A percentile compares a stretch with the other conserved stretches of the same genome.
phyloP scores from a whole-genome alignment of 805 yeast species.

The Metschnikowia continentalis region DNA sequence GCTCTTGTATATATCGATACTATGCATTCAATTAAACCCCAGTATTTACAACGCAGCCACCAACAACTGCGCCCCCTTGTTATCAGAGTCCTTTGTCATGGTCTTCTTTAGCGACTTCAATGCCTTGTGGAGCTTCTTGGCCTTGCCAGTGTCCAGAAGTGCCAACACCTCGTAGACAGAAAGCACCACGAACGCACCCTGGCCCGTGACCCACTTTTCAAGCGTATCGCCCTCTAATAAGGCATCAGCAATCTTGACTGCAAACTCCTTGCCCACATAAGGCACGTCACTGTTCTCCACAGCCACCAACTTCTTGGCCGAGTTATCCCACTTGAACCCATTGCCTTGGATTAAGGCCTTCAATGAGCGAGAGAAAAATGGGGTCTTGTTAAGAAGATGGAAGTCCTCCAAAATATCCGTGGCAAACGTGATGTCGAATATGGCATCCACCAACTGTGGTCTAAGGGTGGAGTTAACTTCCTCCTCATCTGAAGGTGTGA shows the following conservation, averaged over 20 bases:
- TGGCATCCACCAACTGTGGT: slow-evolving; percentile 48
- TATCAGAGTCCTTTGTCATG: slow-evolving; percentile 42
- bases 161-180: slow-evolving; percentile 68
- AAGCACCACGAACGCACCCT: slow-evolving; percentile 78
- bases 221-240: slow-evolving; percentile 47
- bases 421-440: slow-evolving; percentile 51
- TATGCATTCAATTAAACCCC: slow-evolving; percentile 1
- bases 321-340: slow-evolving; percentile 63
- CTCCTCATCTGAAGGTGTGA: slow-evolving; percentile 47
- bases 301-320: slow-evolving; percentile 44
- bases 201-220: slow-evolving; percentile 56
- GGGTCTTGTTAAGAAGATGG: slow-evolving; percentile 62
- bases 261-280: slow-evolving; percentile 56
- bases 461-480: slow-evolving; percentile 38
- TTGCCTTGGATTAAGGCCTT: slow-evolving; percentile 81
- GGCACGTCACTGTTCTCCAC: slow-evolving; percentile 32
- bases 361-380: slow-evolving; percentile 70
- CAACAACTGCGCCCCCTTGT: slow-evolving; percentile 57
- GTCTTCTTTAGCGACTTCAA: slow-evolving; percentile 49
- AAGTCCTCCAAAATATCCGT: slow-evolving; percentile 65
- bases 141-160: slow-evolving; percentile 33
- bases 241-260: slow-evolving; percentile 48
- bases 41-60: slow-evolving; percentile 19
- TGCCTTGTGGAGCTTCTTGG: slow-evolving; percentile 47
- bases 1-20: not conserved